Percentiles rank a stretch among this genome's conserved stretches.
phyloP scores from a whole-genome alignment of 768 basidiomycete genomes.

The Boletus edulis region DNA sequence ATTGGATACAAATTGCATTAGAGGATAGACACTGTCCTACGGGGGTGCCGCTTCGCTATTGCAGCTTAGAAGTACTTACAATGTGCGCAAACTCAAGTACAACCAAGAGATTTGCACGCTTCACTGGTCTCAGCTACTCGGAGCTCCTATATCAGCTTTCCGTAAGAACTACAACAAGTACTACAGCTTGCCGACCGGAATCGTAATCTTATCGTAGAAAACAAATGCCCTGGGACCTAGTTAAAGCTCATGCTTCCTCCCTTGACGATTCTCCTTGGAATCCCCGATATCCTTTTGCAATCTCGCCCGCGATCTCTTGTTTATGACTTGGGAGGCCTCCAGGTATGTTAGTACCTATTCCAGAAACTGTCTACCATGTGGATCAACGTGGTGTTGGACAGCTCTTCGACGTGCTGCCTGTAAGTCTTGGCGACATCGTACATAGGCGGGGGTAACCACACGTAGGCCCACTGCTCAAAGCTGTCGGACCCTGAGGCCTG shows the following conservation, averaged over 20 bases:
- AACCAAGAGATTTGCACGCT: not conserved
- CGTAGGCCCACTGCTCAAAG: not conserved
- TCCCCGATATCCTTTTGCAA: not conserved
- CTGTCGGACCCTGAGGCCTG: not conserved
- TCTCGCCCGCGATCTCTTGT: conserved; percentile 11
- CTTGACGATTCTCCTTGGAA: not conserved
- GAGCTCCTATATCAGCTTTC: too few relatives aligned
- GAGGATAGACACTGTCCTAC: conserved; percentile 14
- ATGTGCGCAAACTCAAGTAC: conserved; percentile 2
- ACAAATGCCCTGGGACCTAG: too few relatives aligned
- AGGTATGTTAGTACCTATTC: conserved; percentile 1
- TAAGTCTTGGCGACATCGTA: not conserved
- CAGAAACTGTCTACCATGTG: not conserved
- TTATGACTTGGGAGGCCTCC: conserved; percentile 1
- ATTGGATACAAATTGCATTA: conserved; percentile 75
- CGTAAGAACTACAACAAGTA: too few relatives aligned
- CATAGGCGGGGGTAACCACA: too few relatives aligned
- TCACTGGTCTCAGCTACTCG: not conserved
- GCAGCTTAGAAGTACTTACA: conserved; percentile 10
- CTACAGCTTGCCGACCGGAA: too few relatives aligned
- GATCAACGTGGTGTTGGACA: conserved; percentile 4
- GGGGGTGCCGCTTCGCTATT: not conserved
- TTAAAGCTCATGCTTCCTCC: too few relatives aligned
- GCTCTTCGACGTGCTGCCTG: conserved; percentile 4
- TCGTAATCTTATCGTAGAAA: too few relatives aligned